Evolutionary conservation across 2,329 filamentous ascomycete genomes (phyloP), one percentile per base, ranked within the genome.

Genomic region (Fusarium sambucinum): DNA sequence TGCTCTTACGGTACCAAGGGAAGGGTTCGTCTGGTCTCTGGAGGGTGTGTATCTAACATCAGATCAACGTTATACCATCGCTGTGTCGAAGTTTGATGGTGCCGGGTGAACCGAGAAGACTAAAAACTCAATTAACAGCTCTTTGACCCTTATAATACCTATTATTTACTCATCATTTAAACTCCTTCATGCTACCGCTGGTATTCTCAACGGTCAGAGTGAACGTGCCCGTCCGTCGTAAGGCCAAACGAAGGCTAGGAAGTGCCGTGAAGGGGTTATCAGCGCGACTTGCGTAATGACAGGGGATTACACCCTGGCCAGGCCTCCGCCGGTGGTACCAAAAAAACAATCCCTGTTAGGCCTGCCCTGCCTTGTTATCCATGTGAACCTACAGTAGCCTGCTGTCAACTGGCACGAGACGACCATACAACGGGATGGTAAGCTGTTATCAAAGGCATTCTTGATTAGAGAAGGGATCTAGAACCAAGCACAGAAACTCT

Each of bases 241-340:
- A 41, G 38, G 45, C 32, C 10, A 25, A 19, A 38, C 13, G 16
- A 38, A 19, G 30, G 3, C 17, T 19, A 50, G 13, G 32, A 50
- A 50, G 32, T 50, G 32, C 47, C 47, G 32, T 38, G 47, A 50
- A 50, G 32, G 47, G 47, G 32, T 50, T 50, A 50, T 50, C 32
- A 50, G 32, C 25, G 25, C 25, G 25, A 27, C 47, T 50, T 50
- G 23, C 47, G 47, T 38, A 50, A 50, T 50, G 47, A 38, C 47
- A 50, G 32, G 47, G 47, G n/a, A 12, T 19, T 6, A 14, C 2
- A 29, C 41, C 25, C 25, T 45, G 17, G 25, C 27, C 30, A 38
- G 47, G 23, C 23, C 47, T 50, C 32, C 32, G 35, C 32, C 6
- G 23, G 42, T 25, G 47, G 38, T 38, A 38, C 47, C 47, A 50